Percentiles rank a stretch among this genome's conserved stretches.
phyloP scores from a whole-genome alignment of 768 basidiomycete genomes.

The Rhizopogon vesiculosus region DNA sequence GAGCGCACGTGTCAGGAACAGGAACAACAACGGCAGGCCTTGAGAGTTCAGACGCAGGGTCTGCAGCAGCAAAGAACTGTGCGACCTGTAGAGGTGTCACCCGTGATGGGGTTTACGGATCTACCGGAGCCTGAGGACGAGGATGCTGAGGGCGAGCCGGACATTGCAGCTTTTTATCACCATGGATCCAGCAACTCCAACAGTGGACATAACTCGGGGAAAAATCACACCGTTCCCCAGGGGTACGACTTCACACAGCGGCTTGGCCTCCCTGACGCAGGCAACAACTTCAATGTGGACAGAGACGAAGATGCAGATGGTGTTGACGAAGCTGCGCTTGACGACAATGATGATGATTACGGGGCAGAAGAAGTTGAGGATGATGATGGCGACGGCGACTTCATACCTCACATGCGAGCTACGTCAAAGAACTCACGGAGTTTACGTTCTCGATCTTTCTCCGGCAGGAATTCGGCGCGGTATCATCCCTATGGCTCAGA shows the following conservation, averaged over 20 bases:
- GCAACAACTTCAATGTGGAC: constrained; percentile 1
- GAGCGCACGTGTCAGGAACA: constrained; percentile 35
- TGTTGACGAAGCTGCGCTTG: constrained; percentile 15
- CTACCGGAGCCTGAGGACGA: constrained; percentile 27
- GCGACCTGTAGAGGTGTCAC: constrained; percentile 28
- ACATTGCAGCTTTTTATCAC: constrained; percentile 23
- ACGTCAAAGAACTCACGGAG: constrained; percentile 34
- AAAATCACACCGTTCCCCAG: constrained; percentile 3
- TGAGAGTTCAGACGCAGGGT: constrained; percentile 28
- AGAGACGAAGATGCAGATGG: constrained; percentile 24
- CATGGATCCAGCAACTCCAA: constrained; percentile 10
- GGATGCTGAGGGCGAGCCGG: constrained; percentile 31
- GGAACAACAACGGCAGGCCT: constrained; percentile 26
- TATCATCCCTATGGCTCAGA: constrained; percentile 27
- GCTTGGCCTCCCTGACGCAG: constrained; percentile 15
- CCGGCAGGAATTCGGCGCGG: constrained; percentile 27
- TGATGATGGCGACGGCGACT: constrained; percentile 30
- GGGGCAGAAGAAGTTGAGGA: constrained; percentile 16
- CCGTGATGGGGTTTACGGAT: constrained; percentile 24
- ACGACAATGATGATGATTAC: constrained; percentile 25
- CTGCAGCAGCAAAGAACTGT: constrained; percentile 28
- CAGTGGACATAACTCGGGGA: constrained; percentile 25
- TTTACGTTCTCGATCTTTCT: constrained; percentile 31
- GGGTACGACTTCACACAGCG: constrained; percentile 14
- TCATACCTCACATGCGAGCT: constrained; percentile 23